Conservation (phyloP, 1,139 yeast species). For the Saccharomyces hybrid region DNA sequence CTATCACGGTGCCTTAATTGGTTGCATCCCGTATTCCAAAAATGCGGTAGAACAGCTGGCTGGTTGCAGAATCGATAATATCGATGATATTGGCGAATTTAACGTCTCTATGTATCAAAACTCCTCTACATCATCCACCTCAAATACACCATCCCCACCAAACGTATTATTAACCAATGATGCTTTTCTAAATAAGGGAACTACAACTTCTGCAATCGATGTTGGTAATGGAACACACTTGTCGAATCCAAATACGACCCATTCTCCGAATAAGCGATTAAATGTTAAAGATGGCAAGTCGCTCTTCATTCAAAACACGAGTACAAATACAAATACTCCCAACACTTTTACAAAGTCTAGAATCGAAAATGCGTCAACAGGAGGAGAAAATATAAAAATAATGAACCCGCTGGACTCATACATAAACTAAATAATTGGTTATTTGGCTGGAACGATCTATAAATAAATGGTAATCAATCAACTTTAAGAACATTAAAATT, state of each 20-base stretch:
- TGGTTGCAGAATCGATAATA: conserved; percentile 43
- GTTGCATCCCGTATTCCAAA: conserved; percentile 66
- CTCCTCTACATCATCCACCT: not conserved
- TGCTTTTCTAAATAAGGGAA: not conserved
- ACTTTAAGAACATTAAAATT: not conserved
- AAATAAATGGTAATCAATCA: conserved; percentile 10
- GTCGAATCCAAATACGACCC: not conserved
- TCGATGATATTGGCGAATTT: conserved; percentile 49
- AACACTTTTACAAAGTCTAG: conserved; percentile 32
- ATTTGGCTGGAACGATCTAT: conserved; percentile 52
- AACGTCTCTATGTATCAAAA: not conserved
- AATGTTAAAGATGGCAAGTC: conserved; percentile 29
- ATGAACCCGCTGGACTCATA: conserved; percentile 5
- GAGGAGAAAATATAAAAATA: conserved; percentile 14
- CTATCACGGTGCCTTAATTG: conserved; percentile 62
- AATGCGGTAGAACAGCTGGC: conserved; percentile 57
- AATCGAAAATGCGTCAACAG: conserved; percentile 29
- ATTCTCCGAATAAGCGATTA: conserved; percentile 10
- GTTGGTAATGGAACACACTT: not conserved
- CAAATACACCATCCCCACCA: not conserved
- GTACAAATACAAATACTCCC: conserved; percentile 11
- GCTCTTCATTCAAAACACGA: conserved; percentile 26
- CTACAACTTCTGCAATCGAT: not conserved
- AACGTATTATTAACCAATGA: not conserved
- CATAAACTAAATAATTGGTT: conserved; percentile 35